Evolutionary conservation across 331 rosid species (phyloP).

Genomic region (Pyrus hybrid): DNA sequence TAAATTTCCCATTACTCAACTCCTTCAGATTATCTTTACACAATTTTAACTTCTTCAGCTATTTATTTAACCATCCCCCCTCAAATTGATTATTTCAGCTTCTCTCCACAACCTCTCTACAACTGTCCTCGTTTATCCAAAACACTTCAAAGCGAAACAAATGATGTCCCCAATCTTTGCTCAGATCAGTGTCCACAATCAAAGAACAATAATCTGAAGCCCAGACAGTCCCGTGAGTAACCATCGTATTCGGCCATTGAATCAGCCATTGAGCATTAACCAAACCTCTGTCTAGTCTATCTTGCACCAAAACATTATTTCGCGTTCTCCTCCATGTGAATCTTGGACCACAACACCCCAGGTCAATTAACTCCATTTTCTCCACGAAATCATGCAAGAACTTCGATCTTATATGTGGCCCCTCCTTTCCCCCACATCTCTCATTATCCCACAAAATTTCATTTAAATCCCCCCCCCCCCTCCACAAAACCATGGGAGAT

Average conservation of each 20-base stretch:
- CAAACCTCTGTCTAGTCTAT: background rate
- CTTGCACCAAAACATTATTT: background rate
- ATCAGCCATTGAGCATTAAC: background rate
- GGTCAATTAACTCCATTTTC: background rate
- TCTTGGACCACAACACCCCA: background rate
- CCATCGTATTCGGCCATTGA: background rate
- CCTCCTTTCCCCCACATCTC: background rate
- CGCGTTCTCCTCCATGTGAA: background rate
- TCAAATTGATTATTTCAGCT: too few species aligned
- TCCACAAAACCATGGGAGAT: background rate
- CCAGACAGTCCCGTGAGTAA: too few species aligned
- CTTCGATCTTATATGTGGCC: background rate
- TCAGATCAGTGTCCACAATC: background rate
- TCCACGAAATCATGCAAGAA: background rate
- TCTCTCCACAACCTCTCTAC: too few species aligned
- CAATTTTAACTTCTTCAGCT: too few species aligned
- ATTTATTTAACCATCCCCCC: too few species aligned
- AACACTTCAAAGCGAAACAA: background rate
- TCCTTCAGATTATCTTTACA: too few species aligned
- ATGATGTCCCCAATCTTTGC: too few species aligned
- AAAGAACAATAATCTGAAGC: background rate
- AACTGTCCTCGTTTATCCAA: too few species aligned
- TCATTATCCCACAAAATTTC: background rate
- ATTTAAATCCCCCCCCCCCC: background rate
- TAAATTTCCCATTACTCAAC: too few species aligned